Evolutionary conservation across 2,329 filamentous ascomycete species (phyloP).

Genomic region (Harringtonia lauricola): DNA sequence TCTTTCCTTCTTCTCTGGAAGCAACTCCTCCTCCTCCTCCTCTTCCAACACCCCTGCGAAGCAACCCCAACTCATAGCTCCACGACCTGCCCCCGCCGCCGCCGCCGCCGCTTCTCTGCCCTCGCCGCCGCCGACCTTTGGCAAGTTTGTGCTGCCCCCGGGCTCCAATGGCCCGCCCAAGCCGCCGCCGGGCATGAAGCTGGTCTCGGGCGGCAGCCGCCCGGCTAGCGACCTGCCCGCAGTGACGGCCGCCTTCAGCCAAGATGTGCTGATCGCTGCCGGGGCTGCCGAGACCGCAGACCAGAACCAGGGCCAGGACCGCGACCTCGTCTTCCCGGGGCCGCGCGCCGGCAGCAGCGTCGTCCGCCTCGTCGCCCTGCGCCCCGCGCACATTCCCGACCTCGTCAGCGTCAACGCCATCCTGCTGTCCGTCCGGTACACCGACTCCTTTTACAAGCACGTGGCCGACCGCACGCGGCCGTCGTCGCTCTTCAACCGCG

Average conservation of each 20-base stretch:
- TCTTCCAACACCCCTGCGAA: conserved; percentile 22
- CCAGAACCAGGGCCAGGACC: too few species aligned
- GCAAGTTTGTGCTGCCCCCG: conserved; percentile 8
- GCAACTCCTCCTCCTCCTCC: conserved; percentile 19
- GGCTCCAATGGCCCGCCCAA: too few species aligned
- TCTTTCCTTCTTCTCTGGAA: conserved; percentile 48
- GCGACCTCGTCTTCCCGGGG: conserved; percentile 8
- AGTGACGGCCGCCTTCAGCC: conserved; percentile 6
- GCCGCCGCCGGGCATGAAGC: not conserved
- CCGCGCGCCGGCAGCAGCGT: conserved; percentile 6
- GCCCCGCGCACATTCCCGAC: conserved; percentile 39
- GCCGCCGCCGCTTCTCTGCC: conserved; percentile 8
- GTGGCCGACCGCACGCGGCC: conserved; percentile 37
- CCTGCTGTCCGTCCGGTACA: conserved; percentile 52
- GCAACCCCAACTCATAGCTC: conserved; percentile 10
- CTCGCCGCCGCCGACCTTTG: conserved; percentile 2
- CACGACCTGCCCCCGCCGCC: conserved; percentile 9
- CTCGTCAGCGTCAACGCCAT: conserved; percentile 55
- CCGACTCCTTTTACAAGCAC: conserved; percentile 50
- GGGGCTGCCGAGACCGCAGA: conserved; percentile 1
- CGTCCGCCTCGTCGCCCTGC: conserved; percentile 13
- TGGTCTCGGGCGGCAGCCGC: conserved; percentile 4
- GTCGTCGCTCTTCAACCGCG: conserved; percentile 42
- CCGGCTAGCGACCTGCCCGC: conserved; percentile 5
- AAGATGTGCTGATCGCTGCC: conserved; percentile 11